Conservation (phyloP, 1,139 yeast genomes). For the Saccharomyces hybrid region DNA sequence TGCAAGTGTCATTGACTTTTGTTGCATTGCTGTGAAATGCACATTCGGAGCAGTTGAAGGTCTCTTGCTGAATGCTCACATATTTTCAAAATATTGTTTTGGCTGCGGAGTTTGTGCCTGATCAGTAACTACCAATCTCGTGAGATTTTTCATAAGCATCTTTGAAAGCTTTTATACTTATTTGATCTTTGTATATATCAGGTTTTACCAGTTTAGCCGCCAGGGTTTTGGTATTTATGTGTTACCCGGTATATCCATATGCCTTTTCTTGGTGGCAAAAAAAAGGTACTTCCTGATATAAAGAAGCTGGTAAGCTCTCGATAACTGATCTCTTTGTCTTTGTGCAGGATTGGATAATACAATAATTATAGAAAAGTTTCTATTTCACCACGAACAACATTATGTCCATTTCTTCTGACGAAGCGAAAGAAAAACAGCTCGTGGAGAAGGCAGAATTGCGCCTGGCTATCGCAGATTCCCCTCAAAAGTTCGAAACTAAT, state of each 20-base stretch:
- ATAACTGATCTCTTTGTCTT: neutral
- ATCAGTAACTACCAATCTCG: neutral
- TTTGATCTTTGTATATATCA: neutral
- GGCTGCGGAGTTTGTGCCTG: neutral
- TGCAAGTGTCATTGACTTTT: neutral
- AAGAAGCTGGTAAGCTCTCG: neutral
- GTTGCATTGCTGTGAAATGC: too few relatives aligned
- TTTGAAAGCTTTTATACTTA: neutral
- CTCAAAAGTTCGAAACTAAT: slow-evolving; percentile 54
- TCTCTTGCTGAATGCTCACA: too few relatives aligned
- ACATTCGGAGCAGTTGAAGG: too few relatives aligned
- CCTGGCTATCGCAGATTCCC: slow-evolving; percentile 68
- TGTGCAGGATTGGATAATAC: neutral
- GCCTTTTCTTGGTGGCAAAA: neutral
- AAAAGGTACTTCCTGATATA: neutral
- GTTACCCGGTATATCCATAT: neutral
- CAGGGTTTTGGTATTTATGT: neutral
- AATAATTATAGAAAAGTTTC: neutral
- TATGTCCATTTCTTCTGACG: slow-evolving; percentile 5
- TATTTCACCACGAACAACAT: neutral
- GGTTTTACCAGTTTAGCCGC: neutral
- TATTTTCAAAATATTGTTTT: too few relatives aligned
- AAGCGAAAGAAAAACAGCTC: slow-evolving; percentile 47
- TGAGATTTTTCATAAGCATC: neutral
- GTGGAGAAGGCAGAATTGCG: slow-evolving; percentile 76